Evolutionary conservation across 805 yeast genomes (phyloP).

Genomic region (Candida lessepsii): DNA sequence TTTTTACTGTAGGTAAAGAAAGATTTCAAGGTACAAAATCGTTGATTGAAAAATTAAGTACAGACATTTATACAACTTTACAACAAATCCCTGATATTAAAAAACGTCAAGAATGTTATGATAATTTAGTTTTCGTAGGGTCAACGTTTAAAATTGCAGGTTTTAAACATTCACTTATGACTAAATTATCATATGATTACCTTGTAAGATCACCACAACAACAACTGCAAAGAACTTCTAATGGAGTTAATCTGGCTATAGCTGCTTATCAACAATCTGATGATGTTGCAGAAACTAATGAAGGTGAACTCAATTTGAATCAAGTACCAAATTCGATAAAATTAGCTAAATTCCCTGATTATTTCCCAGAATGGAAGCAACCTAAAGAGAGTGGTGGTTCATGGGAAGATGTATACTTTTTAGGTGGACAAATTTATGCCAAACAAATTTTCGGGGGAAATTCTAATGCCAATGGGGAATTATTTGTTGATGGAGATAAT

Average conservation of each 20-base stretch:
- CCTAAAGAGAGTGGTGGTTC: constrained; percentile 54
- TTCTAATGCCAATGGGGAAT: constrained; percentile 52
- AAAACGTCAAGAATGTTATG: constrained; percentile 80
- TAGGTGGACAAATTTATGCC: constrained; percentile 86
- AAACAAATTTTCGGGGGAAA: constrained; percentile 75
- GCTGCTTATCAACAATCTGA: constrained; percentile 45
- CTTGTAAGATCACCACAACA: constrained; percentile 39
- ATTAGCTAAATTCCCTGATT: constrained; percentile 75
- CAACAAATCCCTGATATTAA: constrained; percentile 61
- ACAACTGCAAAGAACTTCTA: constrained; percentile 19
- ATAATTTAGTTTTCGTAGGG: constrained; percentile 77
- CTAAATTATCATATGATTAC: constrained; percentile 56
- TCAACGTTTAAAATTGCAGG: constrained; percentile 76
- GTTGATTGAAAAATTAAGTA: constrained; percentile 55
- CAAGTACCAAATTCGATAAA: constrained; percentile 83
- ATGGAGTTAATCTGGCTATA: constrained; percentile 38
- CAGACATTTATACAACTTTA: constrained; percentile 52
- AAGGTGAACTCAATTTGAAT: constrained; percentile 28
- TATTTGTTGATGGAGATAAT: constrained; percentile 65
- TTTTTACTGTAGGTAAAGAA: constrained; percentile 78
- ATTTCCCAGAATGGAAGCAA: constrained; percentile 90
- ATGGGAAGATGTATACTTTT: constrained; percentile 67
- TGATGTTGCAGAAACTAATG: constrained; percentile 25
- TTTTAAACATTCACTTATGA: constrained; percentile 65
- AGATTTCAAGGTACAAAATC: constrained; percentile 77